phyloP scores from a whole-genome alignment of 306 rosid species.

The Glycyrrhiza uralensis region DNA sequence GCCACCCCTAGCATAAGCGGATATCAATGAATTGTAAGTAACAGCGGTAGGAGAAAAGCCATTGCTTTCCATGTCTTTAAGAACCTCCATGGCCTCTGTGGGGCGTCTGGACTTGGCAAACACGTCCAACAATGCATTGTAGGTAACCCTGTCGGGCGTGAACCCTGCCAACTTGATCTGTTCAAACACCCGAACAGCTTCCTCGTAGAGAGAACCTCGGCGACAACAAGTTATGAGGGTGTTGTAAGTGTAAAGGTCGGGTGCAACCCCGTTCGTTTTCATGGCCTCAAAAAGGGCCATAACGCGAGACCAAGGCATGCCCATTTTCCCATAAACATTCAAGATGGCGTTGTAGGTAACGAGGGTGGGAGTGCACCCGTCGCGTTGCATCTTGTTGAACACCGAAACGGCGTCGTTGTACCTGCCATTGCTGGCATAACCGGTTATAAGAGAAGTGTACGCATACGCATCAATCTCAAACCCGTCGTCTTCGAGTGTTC shows the following conservation, averaged over 20 bases:
- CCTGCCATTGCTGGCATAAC: conserved; percentile 66
- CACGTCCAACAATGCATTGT: conserved; percentile 82
- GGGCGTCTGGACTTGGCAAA: conserved; percentile 84
- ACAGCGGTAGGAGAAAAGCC: conserved; percentile 60
- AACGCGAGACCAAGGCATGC: conserved; percentile 79
- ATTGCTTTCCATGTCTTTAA: conserved; percentile 73
- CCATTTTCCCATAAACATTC: conserved; percentile 90
- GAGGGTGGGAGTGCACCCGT: conserved; percentile 68
- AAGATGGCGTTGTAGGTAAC: conserved; percentile 73
- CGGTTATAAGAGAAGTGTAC: conserved; percentile 71
- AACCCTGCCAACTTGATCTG: conserved; percentile 62
- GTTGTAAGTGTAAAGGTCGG: conserved; percentile 82
- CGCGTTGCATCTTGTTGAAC: conserved; percentile 68
- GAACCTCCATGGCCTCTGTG: conserved; percentile 71
- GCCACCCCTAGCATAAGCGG: conserved; percentile 80
- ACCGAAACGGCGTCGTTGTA: conserved; percentile 66
- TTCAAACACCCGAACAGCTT: conserved; percentile 60
- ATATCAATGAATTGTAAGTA: conserved; percentile 78
- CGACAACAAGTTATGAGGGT: conserved; percentile 77
- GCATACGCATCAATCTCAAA: conserved; percentile 69
- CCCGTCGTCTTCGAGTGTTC: conserved; percentile 48
- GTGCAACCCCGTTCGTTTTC: conserved; percentile 58
- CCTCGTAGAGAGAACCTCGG: conserved; percentile 65
- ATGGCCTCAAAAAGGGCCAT: conserved; percentile 47
- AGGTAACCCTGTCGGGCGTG: conserved; percentile 73